Conservation (phyloP, 495 filamentous ascomycete genomes). For the Penicillium lagena region DNA sequence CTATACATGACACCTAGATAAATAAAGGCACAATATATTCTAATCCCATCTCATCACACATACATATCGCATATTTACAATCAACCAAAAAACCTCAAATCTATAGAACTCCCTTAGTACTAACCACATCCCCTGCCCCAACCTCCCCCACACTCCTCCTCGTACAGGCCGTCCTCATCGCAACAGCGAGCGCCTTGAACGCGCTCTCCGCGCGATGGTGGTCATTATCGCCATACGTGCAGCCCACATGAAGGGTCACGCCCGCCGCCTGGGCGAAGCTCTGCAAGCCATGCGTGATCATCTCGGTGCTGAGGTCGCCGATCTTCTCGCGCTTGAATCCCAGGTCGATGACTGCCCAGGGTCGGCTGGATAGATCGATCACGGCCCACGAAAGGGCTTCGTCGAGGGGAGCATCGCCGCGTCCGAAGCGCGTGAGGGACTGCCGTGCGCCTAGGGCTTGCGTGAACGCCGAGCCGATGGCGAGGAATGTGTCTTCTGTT, state of each 20-base stretch:
- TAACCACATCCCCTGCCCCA: conserved; percentile 83
- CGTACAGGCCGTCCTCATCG: conserved; percentile 66
- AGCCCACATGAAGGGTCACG: conserved; percentile 92
- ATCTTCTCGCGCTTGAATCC: conserved; percentile 85
- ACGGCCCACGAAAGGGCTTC: conserved; percentile 92
- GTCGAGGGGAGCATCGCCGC: conserved; percentile 86
- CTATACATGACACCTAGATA: no score
- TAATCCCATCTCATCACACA: not conserved
- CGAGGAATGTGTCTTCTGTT: conserved; percentile 90
- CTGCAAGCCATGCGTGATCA: conserved; percentile 92
- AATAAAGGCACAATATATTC: no score
- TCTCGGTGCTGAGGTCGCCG: conserved; percentile 87
- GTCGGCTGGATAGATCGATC: conserved; percentile 87
- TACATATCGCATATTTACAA: not conserved
- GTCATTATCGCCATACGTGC: conserved; percentile 82
- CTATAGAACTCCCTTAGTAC: conserved; percentile 81
- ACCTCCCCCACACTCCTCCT: conserved; percentile 65
- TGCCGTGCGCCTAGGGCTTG: conserved; percentile 64
- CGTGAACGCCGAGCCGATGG: conserved; percentile 80
- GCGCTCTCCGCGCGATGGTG: conserved; percentile 95
- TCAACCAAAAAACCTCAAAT: not conserved
- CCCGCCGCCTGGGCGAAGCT: conserved; percentile 87
- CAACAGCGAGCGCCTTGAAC: conserved; percentile 92
- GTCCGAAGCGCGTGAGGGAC: conserved; percentile 85
- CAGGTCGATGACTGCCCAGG: conserved; percentile 74